Evolutionary conservation across 106 monocot species (phyloP).

Genomic region (Xerophyta viscosa): DNA sequence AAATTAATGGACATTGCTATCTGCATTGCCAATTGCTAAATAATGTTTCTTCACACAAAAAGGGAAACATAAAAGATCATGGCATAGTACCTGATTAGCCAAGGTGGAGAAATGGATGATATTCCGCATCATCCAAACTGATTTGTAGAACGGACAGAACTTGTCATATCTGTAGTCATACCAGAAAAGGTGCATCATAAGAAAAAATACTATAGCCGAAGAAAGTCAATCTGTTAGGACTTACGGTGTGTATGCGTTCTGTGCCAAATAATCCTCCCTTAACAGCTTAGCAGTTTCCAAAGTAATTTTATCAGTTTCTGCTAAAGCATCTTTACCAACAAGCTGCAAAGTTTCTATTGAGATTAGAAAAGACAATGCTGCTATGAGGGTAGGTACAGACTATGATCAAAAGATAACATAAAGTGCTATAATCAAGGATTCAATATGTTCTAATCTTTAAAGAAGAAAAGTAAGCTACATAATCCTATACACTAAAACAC

Average conservation of each 20-base stretch:
- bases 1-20: no score
- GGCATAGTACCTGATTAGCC: constrained; percentile 79
- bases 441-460: no score
- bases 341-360: no score
- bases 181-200: background rate
- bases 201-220: background rate
- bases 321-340: constrained; percentile 98
- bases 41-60: no score
- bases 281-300: constrained; percentile 96
- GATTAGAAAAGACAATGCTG: no score
- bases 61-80: background rate
- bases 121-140: constrained; percentile 99
- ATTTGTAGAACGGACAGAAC: constrained; percentile 98
- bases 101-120: constrained; percentile 89
- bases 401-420: no score
- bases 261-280: constrained; percentile 96
- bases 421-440: no score
- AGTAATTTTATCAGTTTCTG: constrained; percentile 93
- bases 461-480: no score
- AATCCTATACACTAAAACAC: no score
- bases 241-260: constrained; percentile 98
- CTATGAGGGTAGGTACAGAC: no score
- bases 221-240: constrained; percentile 2
- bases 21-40: no score
- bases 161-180: constrained; percentile 72